phyloP scores from a whole-genome alignment of 371 early-diverging fungal genomes.

The Blakeslea trispora region DNA sequence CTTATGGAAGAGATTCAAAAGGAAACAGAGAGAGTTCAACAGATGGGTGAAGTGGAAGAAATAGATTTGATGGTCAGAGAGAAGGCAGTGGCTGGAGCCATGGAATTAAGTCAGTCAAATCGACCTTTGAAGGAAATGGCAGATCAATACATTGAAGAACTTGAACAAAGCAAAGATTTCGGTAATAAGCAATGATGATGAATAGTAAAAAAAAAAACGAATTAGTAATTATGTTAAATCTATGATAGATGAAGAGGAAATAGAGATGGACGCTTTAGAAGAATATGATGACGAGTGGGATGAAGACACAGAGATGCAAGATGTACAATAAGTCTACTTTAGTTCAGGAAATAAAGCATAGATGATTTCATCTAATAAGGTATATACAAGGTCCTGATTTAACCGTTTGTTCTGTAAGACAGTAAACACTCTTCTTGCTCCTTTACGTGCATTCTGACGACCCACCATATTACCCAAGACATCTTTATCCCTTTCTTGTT shows the following conservation, averaged over 20 bases:
- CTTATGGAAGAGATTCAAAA: conserved; percentile 23
- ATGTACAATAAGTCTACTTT: background rate
- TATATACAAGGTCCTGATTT: conserved; percentile 77
- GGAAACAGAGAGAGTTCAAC: conserved; percentile 12
- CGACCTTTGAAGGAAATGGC: conserved; percentile 19
- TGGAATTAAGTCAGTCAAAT: conserved; percentile 7
- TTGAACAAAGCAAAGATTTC: too few species aligned
- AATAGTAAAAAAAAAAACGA: background rate
- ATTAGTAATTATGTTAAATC: too few species aligned
- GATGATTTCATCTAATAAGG: conserved; percentile 74
- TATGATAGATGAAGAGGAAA: too few species aligned
- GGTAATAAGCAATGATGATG: too few species aligned
- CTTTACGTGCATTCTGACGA: conserved; percentile 76
- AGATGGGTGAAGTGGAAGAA: conserved; percentile 1
- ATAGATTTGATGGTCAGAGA: conserved; percentile 17
- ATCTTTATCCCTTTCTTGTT: conserved; percentile 38
- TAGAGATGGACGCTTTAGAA: too few species aligned
- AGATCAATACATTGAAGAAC: conserved; percentile 25
- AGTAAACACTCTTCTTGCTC: conserved; percentile 71
- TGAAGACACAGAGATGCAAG: background rate
- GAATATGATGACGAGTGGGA: background rate
- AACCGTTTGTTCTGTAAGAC: conserved; percentile 77
- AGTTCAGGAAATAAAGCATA: conserved; percentile 74
- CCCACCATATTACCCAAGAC: conserved; percentile 83
- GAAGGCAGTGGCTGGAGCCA: conserved; percentile 10